Evolutionary conservation across 805 yeast species (phyloP).

Genomic region (Yamadazyma nakazawae): DNA sequence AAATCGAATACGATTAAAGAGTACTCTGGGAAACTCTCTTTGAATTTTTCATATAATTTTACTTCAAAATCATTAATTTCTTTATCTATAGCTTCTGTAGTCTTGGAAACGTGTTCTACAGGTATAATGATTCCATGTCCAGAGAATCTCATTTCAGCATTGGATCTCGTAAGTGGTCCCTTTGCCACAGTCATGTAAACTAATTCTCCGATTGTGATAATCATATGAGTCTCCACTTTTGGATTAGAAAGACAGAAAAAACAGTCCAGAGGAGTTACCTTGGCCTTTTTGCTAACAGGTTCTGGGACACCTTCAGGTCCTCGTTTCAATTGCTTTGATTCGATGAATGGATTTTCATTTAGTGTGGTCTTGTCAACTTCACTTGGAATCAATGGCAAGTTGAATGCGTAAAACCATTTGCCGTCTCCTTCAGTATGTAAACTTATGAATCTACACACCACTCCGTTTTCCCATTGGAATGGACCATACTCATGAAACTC

Average conservation of each 20-base stretch:
- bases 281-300: slow-evolving; percentile 28
- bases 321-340: slow-evolving; percentile 12
- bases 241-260: slow-evolving; percentile 85
- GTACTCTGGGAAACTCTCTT: slow-evolving; percentile 32
- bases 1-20: slow-evolving; percentile 69
- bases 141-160: slow-evolving; percentile 50
- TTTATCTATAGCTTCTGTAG: slow-evolving; percentile 13
- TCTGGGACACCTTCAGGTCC: slow-evolving; percentile 12
- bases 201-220: slow-evolving; percentile 66
- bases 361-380: slow-evolving; percentile 9
- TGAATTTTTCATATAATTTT: slow-evolving; percentile 50
- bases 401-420: slow-evolving; percentile 76
- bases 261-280: slow-evolving; percentile 59
- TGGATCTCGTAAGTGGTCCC: slow-evolving; percentile 71
- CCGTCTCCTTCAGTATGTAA: slow-evolving; percentile 56
- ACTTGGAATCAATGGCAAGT: slow-evolving; percentile 14
- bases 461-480: slow-evolving; percentile 51
- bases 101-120: slow-evolving; percentile 59
- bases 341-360: slow-evolving; percentile 26
- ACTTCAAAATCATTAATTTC: slow-evolving; percentile 50
- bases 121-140: slow-evolving; percentile 85
- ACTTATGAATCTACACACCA: slow-evolving; percentile 62
- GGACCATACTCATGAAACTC: slow-evolving; percentile 54
- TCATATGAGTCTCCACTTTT: slow-evolving; percentile 72
- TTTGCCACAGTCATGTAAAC: slow-evolving; percentile 76